Evolutionary conservation across 805 yeast species (phyloP).

Genomic region (Candida morakotiae): DNA sequence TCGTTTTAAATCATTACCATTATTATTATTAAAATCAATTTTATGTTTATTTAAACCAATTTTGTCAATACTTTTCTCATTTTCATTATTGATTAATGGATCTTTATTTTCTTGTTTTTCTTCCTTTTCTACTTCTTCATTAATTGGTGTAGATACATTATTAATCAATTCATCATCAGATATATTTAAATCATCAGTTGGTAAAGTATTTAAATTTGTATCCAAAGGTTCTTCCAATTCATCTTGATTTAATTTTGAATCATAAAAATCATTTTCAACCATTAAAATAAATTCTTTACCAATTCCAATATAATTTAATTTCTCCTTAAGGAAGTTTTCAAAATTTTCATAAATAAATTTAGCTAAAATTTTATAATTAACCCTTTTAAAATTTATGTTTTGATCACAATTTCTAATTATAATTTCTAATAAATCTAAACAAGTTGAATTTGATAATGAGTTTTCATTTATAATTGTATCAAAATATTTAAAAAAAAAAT

Average conservation of each 20-base stretch:
- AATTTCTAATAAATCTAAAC: slow-evolving; percentile 63
- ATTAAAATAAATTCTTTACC: slow-evolving; percentile 22
- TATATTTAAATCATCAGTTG: slow-evolving; percentile 17
- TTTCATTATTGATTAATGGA: not conserved
- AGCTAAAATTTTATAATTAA: slow-evolving; percentile 27
- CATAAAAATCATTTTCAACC: slow-evolving; percentile 17
- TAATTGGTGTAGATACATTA: slow-evolving; percentile 26
- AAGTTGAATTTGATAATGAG: slow-evolving; percentile 69
- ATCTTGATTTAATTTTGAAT: not conserved
- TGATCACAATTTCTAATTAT: slow-evolving; percentile 22
- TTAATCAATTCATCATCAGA: slow-evolving; percentile 18
- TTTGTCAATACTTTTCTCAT: not conserved
- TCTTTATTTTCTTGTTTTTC: not conserved
- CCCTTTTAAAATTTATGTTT: slow-evolving; percentile 10
- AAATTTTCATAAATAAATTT: slow-evolving; percentile 27
- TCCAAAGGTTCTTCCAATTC: not conserved
- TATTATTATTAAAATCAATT: not conserved
- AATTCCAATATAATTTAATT: slow-evolving; percentile 27
- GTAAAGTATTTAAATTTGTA: slow-evolving; percentile 8
- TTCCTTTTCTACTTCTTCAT: slow-evolving; percentile 14
- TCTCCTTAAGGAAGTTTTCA: slow-evolving; percentile 14
- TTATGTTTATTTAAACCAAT: not conserved
- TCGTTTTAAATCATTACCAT: not conserved
- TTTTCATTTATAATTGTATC: slow-evolving; percentile 45
- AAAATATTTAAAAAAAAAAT: slow-evolving; percentile 46